phyloP scores from a whole-genome alignment of 805 yeast species.

The Lachancea cidri region DNA sequence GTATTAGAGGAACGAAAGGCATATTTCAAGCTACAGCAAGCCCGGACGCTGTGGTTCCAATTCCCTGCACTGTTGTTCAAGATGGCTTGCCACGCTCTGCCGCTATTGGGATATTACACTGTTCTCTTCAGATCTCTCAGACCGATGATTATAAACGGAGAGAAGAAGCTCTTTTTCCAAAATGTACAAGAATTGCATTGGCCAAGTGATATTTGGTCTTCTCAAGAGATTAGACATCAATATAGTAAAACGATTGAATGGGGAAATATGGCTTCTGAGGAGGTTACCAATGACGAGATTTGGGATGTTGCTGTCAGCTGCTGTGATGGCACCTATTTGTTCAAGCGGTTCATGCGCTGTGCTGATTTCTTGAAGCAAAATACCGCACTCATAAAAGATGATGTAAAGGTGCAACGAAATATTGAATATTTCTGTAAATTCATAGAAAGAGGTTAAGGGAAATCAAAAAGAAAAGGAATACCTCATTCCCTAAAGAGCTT shows the following conservation, averaged over 20 bases:
- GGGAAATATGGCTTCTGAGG: not conserved
- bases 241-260: constrained; percentile 1
- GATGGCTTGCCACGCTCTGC: constrained; percentile 2
- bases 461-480: too few relatives aligned
- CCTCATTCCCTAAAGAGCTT: too few relatives aligned
- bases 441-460: not conserved
- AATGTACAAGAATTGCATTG: not conserved
- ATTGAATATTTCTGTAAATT: not conserved
- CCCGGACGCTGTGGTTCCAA: constrained; percentile 1
- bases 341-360: not conserved
- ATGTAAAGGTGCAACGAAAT: not conserved
- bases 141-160: not conserved
- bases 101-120: not conserved
- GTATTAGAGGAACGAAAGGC: not conserved
- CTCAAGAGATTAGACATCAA: not conserved
- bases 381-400: not conserved
- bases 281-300: not conserved
- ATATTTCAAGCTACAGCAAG: not conserved
- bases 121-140: constrained; percentile 1
- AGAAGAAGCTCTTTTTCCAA: not conserved
- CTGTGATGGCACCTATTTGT: not conserved
- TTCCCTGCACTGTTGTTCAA: constrained; percentile 2
- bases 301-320: not conserved
- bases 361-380: not conserved
- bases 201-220: not conserved